Evolutionary conservation across 1,284 basidiomycete genomes (phyloP), one percentile per base, ranked within the genome.

Genomic region (Boletus semigastroideus): DNA sequence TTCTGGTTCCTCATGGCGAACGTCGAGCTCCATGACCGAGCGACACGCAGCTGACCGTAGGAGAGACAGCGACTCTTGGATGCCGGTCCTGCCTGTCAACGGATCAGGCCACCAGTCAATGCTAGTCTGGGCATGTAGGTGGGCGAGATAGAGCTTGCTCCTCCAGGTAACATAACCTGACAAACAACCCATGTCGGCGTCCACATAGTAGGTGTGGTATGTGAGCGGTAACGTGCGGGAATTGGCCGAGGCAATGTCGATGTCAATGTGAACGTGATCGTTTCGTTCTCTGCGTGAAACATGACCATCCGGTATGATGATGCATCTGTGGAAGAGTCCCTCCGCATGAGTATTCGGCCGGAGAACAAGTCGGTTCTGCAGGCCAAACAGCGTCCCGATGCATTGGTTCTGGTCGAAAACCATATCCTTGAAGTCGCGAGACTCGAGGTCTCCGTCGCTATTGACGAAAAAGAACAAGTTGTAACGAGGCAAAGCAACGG

Each of bases 251-350:
- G n/a, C n/a, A n/a, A n/a, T n/a, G n/a, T n/a, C n/a, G n/a, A n/a
- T n/a, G n/a, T n/a, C n/a, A n/a, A n/a, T n/a, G n/a, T n/a, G n/a
- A n/a, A n/a, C n/a, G n/a, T n/a, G n/a, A n/a, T n/a, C n/a, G n/a
- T n/a, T n/a, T n/a, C n/a, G n/a, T n/a, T n/a, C n/a, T n/a, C n/a
- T n/a, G n/a, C n/a, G n/a, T n/a, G n/a, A n/a, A n/a, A n/a, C n/a
- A n/a, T n/a, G n/a, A 2, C 76, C 76, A 20, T 61, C 38, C 2
- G 78, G 78, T 28, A 78, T 64, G 10, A 78, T 52, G 17, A 77
- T 58, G 16, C 53, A 49, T 20, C 69, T 65, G 5, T 59, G 59
- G 6, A 40, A 20, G 16, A 45, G 34, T 11, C 37, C 47, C 4
- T 25, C 40, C 33, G 37, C 10, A 2, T 36, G 5, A 3, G 14